Percentiles rank a stretch among this genome's conserved stretches.
These are phyloP conservation scores for Malus domestica DNA, from an alignment of 306 rosid species.

Conservation along the genomic window ASM211411v1 NC_041795.1:31501001-31501500, in stretches of 20 bases:
- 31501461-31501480: background rate
- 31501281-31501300: too few relatives aligned
- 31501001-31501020: background rate
- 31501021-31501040: background rate
- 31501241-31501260: too few relatives aligned
- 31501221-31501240: too few relatives aligned
- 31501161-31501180: background rate
- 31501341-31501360: too few relatives aligned
- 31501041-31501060: too few relatives aligned
- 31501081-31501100: conserved; percentile 73
- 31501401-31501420: conserved; percentile 84
- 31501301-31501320: too few relatives aligned
- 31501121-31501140: conserved; percentile 66
- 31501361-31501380: background rate
- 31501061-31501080: conserved; percentile 4
- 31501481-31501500: background rate
- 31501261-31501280: too few relatives aligned
- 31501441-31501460: conserved; percentile 38
- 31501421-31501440: conserved; percentile 92
- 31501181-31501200: background rate
- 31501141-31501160: conserved; percentile 52
- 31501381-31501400: conserved; percentile 89
- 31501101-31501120: conserved; percentile 85
- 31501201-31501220: too few relatives aligned
- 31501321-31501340: too few relatives aligned